A percentile compares a stretch with the other conserved stretches of the same genome.
Conservation (phyloP, 2,329 filamentous ascomycete species). For the Paraphaeosphaeria sporulosa region DNA sequence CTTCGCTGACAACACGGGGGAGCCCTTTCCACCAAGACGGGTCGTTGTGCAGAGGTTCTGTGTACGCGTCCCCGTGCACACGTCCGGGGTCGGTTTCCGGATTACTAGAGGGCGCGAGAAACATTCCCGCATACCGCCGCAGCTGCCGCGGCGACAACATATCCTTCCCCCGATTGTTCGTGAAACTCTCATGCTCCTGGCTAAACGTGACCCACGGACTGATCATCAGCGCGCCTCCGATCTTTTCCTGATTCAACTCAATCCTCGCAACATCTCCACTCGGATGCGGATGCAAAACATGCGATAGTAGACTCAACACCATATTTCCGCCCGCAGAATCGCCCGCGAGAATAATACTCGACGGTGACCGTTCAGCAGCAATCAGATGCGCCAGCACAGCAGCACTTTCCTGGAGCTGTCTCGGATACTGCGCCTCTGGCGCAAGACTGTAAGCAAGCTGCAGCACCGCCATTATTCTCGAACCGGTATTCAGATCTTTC, state of each 20-base stretch:
- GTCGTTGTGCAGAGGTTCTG: not conserved
- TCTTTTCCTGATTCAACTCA: not conserved
- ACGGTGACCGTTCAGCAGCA: not conserved
- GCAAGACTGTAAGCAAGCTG: constrained; percentile 29
- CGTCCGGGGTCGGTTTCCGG: not conserved
- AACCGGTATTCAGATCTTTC: constrained; percentile 19
- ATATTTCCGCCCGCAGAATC: constrained; percentile 33
- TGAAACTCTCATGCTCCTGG: not conserved
- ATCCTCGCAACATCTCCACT: constrained; percentile 10
- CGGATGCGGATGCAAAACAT: constrained; percentile 35
- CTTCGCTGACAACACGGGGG: not conserved
- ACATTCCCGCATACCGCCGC: not conserved
- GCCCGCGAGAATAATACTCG: constrained; percentile 22
- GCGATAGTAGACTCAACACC: constrained; percentile 29
- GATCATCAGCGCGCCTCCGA: not conserved
- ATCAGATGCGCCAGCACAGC: constrained; percentile 24
- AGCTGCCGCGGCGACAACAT: not conserved
- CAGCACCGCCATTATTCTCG: constrained; percentile 22
- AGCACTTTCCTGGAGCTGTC: constrained; percentile 30
- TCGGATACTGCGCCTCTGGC: constrained; percentile 29
- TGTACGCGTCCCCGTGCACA: not conserved
- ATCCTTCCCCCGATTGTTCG: not conserved
- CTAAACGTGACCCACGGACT: not conserved
- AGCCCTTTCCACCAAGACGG: not conserved
- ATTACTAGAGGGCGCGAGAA: not conserved